These are phyloP conservation scores for Paulownia fortunei DNA, from an alignment of 257 asterid species.

Conservation along the genomic window DNA sequence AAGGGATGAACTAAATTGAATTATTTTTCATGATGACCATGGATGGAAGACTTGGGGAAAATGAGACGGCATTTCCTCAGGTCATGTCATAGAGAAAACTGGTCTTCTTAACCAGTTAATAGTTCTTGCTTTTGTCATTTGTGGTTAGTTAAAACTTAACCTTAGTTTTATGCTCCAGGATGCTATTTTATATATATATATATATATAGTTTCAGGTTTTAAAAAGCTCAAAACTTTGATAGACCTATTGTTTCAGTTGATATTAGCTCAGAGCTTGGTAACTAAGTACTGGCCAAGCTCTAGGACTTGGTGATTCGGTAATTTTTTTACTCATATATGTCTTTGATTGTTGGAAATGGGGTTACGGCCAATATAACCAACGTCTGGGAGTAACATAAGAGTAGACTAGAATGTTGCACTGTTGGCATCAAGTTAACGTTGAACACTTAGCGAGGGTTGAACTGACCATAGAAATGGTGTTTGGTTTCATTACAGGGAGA, in stretches of 20 bases:
- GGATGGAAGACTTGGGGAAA: not conserved
- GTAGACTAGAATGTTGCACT: not conserved
- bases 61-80: not conserved
- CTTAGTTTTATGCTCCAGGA: not conserved
- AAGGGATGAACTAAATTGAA: not conserved
- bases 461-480: not conserved
- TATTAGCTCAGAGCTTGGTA: not conserved
- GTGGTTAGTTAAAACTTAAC: not conserved
- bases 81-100: not conserved
- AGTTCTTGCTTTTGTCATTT: not conserved
- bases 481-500: slow-evolving; percentile 65
- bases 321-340: not conserved
- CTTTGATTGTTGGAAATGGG: not conserved
- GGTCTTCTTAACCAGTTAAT: not conserved
- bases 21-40: not conserved
- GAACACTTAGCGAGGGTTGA: not conserved
- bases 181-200: not conserved
- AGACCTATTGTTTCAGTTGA: not conserved
- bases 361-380: not conserved
- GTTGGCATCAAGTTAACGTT: not conserved
- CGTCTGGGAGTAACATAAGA: not conserved
- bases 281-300: not conserved
- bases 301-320: too few relatives aligned
- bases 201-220: not conserved
- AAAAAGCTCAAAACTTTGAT: not conserved